Evolutionary conservation across 345 rosid genomes (phyloP).

Genomic region (Microthlaspi erraticum): DNA sequence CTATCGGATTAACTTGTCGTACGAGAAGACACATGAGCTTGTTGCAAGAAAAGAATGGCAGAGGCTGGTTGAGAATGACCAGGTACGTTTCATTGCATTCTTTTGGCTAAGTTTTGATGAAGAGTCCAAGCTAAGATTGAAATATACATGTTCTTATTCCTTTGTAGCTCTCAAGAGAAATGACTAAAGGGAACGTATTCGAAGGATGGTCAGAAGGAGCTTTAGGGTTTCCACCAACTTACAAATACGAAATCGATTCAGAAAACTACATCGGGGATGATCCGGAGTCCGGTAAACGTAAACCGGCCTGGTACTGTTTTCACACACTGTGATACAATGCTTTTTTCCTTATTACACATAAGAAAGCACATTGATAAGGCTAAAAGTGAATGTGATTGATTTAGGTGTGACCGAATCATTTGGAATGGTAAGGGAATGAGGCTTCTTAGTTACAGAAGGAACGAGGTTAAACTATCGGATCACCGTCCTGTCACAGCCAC

Average conservation of each 20-base stretch:
- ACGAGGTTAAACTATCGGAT: constrained; percentile 77
- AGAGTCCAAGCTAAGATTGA: too few species aligned
- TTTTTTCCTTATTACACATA: background rate
- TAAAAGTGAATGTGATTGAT: constrained; percentile 14
- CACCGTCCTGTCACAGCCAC: constrained; percentile 92
- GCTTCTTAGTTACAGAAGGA: constrained; percentile 70
- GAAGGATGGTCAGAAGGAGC: constrained; percentile 94
- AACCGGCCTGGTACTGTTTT: constrained; percentile 74
- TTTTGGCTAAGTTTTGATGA: background rate
- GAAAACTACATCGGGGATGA: constrained; percentile 78
- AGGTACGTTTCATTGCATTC: constrained; percentile 54
- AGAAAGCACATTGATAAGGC: too few species aligned
- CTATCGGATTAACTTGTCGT: constrained; percentile 80
- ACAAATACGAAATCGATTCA: constrained; percentile 80
- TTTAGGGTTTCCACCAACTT: constrained; percentile 81
- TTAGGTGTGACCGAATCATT: constrained; percentile 94
- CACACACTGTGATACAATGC: background rate
- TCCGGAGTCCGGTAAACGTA: constrained; percentile 75
- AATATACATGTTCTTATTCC: background rate
- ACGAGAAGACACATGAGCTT: constrained; percentile 67
- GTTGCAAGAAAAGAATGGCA: constrained; percentile 72
- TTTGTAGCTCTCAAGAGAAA: constrained; percentile 71
- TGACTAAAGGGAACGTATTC: constrained; percentile 69
- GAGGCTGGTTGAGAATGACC: constrained; percentile 74
- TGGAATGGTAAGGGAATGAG: constrained; percentile 82